These are phyloP conservation scores for Rhynchosporium secalis DNA, from an alignment of 2,329 filamentous ascomycete genomes.

Conservation along the genomic window DNA sequence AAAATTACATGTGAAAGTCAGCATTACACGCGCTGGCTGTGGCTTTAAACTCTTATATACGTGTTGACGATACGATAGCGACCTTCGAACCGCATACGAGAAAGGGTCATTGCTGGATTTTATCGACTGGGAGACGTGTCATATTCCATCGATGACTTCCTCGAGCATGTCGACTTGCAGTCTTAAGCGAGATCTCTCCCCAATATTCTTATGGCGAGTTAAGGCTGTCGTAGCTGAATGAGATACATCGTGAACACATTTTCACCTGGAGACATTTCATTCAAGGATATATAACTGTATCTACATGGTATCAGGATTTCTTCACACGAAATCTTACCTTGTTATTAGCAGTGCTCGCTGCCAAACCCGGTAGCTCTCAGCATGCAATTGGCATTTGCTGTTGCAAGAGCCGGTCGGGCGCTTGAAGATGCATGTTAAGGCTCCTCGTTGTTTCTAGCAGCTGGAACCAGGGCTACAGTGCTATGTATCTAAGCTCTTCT, in stretches of 20 bases:
- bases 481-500: slow-evolving; percentile 20
- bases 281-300: slow-evolving; percentile 25
- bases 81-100: slow-evolving; percentile 41
- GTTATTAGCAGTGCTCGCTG: slow-evolving; percentile 45
- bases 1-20: slow-evolving; percentile 19
- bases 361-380: slow-evolving; percentile 48
- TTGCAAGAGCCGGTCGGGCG: slow-evolving; percentile 22
- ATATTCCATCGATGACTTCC: slow-evolving; percentile 27
- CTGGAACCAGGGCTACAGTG: slow-evolving; percentile 15
- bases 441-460: slow-evolving; percentile 16
- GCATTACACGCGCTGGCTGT: slow-evolving; percentile 26
- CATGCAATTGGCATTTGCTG: slow-evolving; percentile 50
- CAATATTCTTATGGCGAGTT: slow-evolving; percentile 42
- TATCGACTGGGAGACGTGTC: slow-evolving; percentile 31
- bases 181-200: slow-evolving; percentile 29
- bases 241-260: slow-evolving; percentile 22
- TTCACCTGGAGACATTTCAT: slow-evolving; percentile 14
- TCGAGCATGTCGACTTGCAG: slow-evolving; percentile 21
- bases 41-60: slow-evolving; percentile 42
- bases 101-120: slow-evolving; percentile 34
- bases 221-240: slow-evolving; percentile 39
- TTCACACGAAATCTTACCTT: slow-evolving; percentile 47
- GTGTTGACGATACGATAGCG: slow-evolving; percentile 41
- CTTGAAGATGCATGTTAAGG: slow-evolving; percentile 23
- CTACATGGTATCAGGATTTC: slow-evolving; percentile 44